Evolutionary conservation across 495 filamentous ascomycete genomes (phyloP).

Genomic region (Aspergillus diversus): DNA sequence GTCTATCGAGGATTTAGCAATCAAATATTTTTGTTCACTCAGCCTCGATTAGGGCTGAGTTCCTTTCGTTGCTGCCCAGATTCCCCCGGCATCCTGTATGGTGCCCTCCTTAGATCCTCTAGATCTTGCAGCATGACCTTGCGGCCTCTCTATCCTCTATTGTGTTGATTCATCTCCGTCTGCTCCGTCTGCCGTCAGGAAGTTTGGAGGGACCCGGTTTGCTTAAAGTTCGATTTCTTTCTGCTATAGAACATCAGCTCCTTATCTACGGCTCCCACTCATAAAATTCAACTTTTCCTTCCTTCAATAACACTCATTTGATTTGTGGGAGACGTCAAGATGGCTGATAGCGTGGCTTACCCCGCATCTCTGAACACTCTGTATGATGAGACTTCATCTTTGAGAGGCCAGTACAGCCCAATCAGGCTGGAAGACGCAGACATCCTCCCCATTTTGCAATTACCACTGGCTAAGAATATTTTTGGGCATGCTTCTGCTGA

Average conservation of each 20-base stretch:
- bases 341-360: conserved; percentile 34
- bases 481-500: conserved; percentile 38
- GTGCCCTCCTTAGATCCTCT: not conserved
- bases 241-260: not conserved
- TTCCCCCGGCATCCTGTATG: conserved; percentile 5
- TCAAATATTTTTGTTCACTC: conserved; percentile 11
- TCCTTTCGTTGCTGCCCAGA: conserved; percentile 1
- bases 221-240: not conserved
- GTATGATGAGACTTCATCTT: conserved; percentile 34
- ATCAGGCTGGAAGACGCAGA: conserved; percentile 41
- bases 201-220: not conserved
- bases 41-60: not conserved
- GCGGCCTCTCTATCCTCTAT: not conserved
- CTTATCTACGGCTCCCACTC: not conserved
- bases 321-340: conserved; percentile 14
- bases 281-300: not conserved
- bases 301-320: not conserved
- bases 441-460: conserved; percentile 40
- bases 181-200: not conserved
- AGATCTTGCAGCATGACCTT: not conserved
- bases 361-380: conserved; percentile 40
- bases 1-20: conserved; percentile 8
- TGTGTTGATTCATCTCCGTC: conserved; percentile 5
- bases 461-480: conserved; percentile 41
- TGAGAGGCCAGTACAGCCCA: conserved; percentile 41